These are phyloP conservation scores for Coemansia sp. DNA, from an alignment of 192 early-diverging fungal genomes.

Conservation along the genomic window DNA sequence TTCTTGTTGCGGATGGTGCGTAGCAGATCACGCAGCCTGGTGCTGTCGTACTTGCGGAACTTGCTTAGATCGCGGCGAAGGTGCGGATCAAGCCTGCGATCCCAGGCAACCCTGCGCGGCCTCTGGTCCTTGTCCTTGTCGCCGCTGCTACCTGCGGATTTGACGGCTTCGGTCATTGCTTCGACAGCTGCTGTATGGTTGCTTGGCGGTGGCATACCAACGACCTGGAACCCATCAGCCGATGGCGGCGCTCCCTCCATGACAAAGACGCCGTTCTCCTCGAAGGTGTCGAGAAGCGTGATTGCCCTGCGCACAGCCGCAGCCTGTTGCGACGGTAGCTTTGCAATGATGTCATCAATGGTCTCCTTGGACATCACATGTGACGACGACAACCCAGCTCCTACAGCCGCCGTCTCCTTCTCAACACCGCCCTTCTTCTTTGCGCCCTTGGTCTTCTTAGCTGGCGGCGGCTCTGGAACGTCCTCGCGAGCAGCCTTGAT, in stretches of 20 bases:
- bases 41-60: constrained; percentile 90
- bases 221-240: constrained; percentile 49
- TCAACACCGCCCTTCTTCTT: constrained; percentile 35
- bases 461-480: constrained; percentile 28
- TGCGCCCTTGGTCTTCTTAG: constrained; percentile 18
- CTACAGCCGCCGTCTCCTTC: neutral
- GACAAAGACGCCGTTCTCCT: constrained; percentile 46
- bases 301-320: constrained; percentile 47
- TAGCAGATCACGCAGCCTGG: constrained; percentile 79
- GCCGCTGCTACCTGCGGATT: neutral
- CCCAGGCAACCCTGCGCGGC: constrained; percentile 39
- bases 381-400: constrained; percentile 16
- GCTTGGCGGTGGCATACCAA: constrained; percentile 30
- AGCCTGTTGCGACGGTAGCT: constrained; percentile 44
- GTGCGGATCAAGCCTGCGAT: constrained; percentile 58
- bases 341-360: constrained; percentile 38
- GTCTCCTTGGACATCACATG: constrained; percentile 40
- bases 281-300: constrained; percentile 41
- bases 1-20: constrained; percentile 95
- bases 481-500: constrained; percentile 51
- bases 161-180: constrained; percentile 25
- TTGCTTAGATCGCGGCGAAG: constrained; percentile 78
- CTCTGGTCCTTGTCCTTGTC: neutral
- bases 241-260: constrained; percentile 42
- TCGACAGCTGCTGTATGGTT: constrained; percentile 26